Evolutionary conservation across 192 early-diverging fungal genomes (phyloP), one percentile per base, ranked within the genome.

Genomic region (Kickxella alabastrina): DNA sequence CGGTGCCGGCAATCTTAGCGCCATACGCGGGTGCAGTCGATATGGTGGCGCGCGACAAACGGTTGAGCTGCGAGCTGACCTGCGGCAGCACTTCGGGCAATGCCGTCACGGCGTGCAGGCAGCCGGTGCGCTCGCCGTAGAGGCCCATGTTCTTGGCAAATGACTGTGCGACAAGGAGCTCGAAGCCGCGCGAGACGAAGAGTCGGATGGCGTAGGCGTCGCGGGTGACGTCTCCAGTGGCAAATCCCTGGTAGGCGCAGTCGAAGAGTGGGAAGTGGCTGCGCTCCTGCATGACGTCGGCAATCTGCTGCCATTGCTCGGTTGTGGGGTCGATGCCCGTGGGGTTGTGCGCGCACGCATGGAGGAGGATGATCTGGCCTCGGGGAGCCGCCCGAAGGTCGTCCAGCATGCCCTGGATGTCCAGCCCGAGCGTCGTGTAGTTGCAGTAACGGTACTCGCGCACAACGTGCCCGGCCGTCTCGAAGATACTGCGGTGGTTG

Each of bases 141-240:
- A 99, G 79, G 13, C 96, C 96, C 84, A 99, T 89, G 83, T 99
- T 99, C 80, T 99, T 99, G 72, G 92, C 85, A 77, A 89, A 99
- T 15, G 91, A 93, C 77, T 99, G 90, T 26, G 87, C 83, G 7
- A 93, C 80, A 43, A 97, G 82, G 54, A 94, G 54, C 65, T 99
- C 94, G 64, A 95, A 92, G 5, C 93, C 94, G 52, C 85, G 82
- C 15, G 84, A 74, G 2, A 91, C 91, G 82, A 99, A 99, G 68
- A 92, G 88, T 14, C 96, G 85, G 31, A 95, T 86, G 47, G 96
- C 90, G 65, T 80, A 85, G 23, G 96, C 93, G 76, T 99, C 96
- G 38, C 82, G 64, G 61, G 92, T 92, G 14, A 97, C 79, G 65
- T 88, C 82, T 37, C 96, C 96, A 9, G 87, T 90, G 22, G 94